Conservation (phyloP, 257 asterid species). For the Rubia yunnanensis region DNA sequence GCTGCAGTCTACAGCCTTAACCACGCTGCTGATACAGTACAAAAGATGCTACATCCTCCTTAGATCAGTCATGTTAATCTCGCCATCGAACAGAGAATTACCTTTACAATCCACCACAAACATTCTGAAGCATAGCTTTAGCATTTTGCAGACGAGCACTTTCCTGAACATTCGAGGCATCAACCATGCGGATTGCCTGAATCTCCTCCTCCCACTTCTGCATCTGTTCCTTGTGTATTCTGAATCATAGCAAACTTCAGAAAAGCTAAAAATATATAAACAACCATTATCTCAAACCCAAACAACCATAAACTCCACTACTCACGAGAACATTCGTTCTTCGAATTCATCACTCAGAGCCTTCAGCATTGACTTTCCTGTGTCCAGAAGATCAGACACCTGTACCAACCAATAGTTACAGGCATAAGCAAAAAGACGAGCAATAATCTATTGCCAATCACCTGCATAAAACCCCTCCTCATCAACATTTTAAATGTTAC, state of each 20-base stretch:
- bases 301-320: not conserved
- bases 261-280: constrained; percentile 4
- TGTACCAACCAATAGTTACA: constrained; percentile 23
- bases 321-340: constrained; percentile 71
- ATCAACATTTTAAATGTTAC: not conserved
- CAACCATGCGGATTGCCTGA: constrained; percentile 69
- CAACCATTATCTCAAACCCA: constrained; percentile 11
- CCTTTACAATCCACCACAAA: constrained; percentile 38
- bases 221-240: constrained; percentile 81
- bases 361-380: constrained; percentile 83
- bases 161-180: constrained; percentile 63
- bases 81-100: not conserved
- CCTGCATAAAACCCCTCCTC: not conserved
- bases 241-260: constrained; percentile 24
- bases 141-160: constrained; percentile 57
- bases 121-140: constrained; percentile 48
- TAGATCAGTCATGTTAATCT: not conserved
- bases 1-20: constrained; percentile 1
- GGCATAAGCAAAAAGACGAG: not conserved
- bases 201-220: constrained; percentile 90
- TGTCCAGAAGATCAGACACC: constrained; percentile 87
- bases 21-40: not conserved
- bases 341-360: constrained; percentile 71
- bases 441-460: constrained; percentile 8
- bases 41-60: not conserved